phyloP scores from a whole-genome alignment of 495 filamentous ascomycete species.

The Penicillium roqueforti region DNA sequence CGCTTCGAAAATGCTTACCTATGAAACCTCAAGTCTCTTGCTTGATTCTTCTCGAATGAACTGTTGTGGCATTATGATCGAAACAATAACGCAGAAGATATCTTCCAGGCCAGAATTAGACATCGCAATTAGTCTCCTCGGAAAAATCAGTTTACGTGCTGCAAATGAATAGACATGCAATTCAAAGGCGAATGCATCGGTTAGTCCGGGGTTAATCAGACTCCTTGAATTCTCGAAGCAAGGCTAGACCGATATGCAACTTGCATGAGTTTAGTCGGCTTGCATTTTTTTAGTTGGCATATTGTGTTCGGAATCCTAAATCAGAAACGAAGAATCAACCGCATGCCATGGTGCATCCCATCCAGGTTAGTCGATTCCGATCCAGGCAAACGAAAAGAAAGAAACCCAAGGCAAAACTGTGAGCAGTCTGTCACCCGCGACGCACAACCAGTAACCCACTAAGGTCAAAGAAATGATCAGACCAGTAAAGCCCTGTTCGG shows the following conservation, averaged over 20 bases:
- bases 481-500: not conserved
- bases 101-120: not conserved
- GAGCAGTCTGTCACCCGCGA: not conserved
- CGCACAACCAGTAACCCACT: not conserved
- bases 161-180: not conserved
- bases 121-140: not conserved
- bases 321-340: not conserved
- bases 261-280: not conserved
- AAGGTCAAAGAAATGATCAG: not conserved
- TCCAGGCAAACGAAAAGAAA: not conserved
- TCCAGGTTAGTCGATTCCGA: not conserved
- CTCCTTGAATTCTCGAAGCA: not conserved
- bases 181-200: not conserved
- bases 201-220: not conserved
- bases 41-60: not conserved
- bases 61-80: not conserved
- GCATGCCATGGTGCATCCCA: not conserved
- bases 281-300: not conserved
- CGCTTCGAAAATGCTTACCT: not conserved
- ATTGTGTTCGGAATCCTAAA: not conserved
- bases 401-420: not conserved
- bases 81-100: not conserved
- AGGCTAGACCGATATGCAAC: not conserved
- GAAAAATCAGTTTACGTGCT: not conserved
- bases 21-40: not conserved